Evolutionary conservation across 805 yeast species (phyloP).

Genomic region (Kuraishia borneana): DNA sequence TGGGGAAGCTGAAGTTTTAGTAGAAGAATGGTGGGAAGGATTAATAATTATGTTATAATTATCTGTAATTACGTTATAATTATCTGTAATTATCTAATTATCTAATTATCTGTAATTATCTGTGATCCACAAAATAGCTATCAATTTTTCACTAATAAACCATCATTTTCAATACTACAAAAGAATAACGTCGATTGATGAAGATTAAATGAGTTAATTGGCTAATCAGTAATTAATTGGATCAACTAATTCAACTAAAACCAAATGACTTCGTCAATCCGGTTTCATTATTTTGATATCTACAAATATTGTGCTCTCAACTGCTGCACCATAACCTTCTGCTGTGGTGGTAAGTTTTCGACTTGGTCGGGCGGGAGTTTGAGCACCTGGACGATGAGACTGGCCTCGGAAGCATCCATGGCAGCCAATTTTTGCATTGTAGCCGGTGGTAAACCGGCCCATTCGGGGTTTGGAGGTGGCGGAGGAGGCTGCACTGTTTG

Average conservation of each 20-base stretch:
- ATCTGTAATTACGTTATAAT: background rate
- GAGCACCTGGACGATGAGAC: constrained; percentile 41
- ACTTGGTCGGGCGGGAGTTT: constrained; percentile 39
- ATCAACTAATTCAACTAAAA: too few species aligned
- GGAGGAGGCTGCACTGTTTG: constrained; percentile 27
- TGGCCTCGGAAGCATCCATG: constrained; percentile 48
- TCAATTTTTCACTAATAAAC: too few species aligned
- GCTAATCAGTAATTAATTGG: too few species aligned
- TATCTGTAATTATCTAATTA: background rate
- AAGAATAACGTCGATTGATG: too few species aligned
- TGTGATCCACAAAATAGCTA: too few species aligned
- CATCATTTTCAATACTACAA: too few species aligned
- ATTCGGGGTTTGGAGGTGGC: constrained; percentile 22
- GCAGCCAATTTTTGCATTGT: constrained; percentile 38
- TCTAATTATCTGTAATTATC: too few species aligned
- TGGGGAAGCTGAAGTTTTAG: background rate
- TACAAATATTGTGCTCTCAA: constrained; percentile 44
- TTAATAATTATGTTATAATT: background rate
- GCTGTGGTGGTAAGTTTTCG: constrained; percentile 35
- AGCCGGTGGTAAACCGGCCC: constrained; percentile 36
- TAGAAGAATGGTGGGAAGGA: background rate
- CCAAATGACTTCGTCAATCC: too few species aligned
- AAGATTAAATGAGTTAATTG: too few species aligned
- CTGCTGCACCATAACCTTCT: constrained; percentile 42
- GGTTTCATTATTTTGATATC: too few species aligned